Conservation (phyloP, 257 asterid species). For the Scutellaria barbata region DNA sequence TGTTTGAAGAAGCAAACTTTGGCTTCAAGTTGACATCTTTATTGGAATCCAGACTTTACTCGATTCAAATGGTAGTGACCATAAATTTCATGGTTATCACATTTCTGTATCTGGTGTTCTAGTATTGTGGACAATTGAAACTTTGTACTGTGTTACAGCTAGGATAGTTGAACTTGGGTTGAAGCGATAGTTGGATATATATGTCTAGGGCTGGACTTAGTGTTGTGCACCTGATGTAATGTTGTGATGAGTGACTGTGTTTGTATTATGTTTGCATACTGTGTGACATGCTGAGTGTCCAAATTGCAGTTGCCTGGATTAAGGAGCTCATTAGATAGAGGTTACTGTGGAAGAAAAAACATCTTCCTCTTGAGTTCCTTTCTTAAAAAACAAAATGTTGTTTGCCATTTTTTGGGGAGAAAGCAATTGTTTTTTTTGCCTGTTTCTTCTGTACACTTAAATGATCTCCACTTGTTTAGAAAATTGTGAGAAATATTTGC, state of each 20-base stretch:
- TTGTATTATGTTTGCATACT: background rate
- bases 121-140: background rate
- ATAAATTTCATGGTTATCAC: background rate
- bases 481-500: background rate
- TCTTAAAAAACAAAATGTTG: background rate
- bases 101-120: background rate
- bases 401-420: background rate
- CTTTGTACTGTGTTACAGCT: background rate
- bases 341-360: background rate
- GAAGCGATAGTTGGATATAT: background rate
- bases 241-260: background rate
- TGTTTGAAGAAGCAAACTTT: background rate
- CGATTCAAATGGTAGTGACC: background rate
- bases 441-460: background rate
- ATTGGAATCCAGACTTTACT: background rate
- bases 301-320: background rate
- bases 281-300: background rate
- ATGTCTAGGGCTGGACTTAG: background rate
- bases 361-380: background rate
- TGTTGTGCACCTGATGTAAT: slow-evolving; percentile 1
- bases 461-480: background rate
- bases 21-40: background rate
- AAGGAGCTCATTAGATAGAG: slow-evolving; percentile 3
- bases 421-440: background rate
- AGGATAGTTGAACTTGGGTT: background rate